Percentiles rank a stretch among this genome's conserved stretches.
phyloP scores from a whole-genome alignment of 345 rosid genomes.

The Eucalyptus marginata region DNA sequence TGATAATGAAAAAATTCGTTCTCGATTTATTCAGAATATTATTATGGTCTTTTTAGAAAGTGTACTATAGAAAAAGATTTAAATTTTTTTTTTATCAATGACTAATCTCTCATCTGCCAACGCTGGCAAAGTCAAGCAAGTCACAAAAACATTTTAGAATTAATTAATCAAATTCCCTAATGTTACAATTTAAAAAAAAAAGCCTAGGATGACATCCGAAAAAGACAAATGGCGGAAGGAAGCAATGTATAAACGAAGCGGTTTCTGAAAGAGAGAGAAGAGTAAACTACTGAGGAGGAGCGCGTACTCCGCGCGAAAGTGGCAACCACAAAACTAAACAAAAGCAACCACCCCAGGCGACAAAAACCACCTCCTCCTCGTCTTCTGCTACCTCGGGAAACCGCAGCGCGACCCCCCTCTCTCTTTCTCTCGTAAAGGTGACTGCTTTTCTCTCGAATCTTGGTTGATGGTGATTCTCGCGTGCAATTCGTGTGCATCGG shows the following conservation, averaged over 20 bases:
- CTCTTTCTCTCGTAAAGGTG: background rate
- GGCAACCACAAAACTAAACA: background rate
- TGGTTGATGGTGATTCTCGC: background rate
- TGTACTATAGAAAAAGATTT: background rate
- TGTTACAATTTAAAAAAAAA: too few species aligned
- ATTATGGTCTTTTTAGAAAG: background rate
- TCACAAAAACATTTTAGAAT: background rate
- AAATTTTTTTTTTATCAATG: background rate
- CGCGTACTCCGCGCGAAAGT: background rate
- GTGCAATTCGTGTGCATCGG: background rate
- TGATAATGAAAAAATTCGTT: background rate
- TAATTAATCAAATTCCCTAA: too few species aligned
- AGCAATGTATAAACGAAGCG: background rate
- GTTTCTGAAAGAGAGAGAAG: background rate
- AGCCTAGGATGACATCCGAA: background rate
- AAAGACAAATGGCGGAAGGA: background rate
- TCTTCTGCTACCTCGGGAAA: background rate
- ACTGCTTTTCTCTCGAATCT: background rate
- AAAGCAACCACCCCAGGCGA: background rate
- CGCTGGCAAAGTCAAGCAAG: background rate
- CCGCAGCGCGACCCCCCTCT: background rate
- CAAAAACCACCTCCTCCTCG: background rate
- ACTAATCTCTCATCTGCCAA: background rate
- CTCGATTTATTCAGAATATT: too few species aligned
- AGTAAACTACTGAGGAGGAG: background rate